phyloP scores from a whole-genome alignment of 805 yeast species.

The Candida glaebosa region DNA sequence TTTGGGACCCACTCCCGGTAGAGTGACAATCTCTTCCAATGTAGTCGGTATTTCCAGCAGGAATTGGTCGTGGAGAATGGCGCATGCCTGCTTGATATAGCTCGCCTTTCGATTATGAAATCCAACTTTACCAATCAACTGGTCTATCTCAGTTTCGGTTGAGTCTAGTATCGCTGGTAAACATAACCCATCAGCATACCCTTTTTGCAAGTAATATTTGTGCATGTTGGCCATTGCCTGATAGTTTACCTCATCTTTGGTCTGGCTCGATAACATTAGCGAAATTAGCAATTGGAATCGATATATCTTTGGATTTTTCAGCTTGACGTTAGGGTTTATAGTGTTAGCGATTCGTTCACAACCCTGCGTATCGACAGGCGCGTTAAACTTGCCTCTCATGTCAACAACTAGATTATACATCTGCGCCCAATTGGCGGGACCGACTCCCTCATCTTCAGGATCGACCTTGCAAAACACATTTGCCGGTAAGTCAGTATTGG shows the following conservation, averaged over 20 bases:
- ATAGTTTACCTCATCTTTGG: conserved; percentile 83
- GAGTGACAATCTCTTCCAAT: conserved; percentile 55
- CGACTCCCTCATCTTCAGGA: conserved; percentile 4
- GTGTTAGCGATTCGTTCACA: conserved; percentile 60
- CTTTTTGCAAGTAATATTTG: conserved; percentile 34
- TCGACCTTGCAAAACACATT: conserved; percentile 11
- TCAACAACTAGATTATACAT: conserved; percentile 58
- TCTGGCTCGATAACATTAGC: conserved; percentile 85
- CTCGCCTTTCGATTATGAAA: conserved; percentile 79
- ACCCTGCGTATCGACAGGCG: conserved; percentile 91
- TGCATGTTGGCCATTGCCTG: conserved; percentile 67
- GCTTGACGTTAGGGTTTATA: conserved; percentile 32
- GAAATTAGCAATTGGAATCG: conserved; percentile 77
- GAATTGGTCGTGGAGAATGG: conserved; percentile 46
- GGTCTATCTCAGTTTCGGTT: conserved; percentile 57
- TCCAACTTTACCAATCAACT: conserved; percentile 74
- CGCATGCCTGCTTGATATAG: conserved; percentile 61
- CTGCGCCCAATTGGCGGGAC: conserved; percentile 47
- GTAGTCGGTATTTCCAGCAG: conserved; percentile 71
- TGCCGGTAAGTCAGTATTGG: conserved; percentile 7
- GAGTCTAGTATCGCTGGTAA: conserved; percentile 50
- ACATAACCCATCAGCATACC: conserved; percentile 50
- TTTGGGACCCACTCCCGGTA: conserved; percentile 96
- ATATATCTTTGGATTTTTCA: conserved; percentile 33
- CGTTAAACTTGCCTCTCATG: conserved; percentile 62